Percentiles rank a stretch among this genome's conserved stretches.
These are phyloP conservation scores for Nicotiana tabacum DNA, from an alignment of 257 asterid species.

Conservation along the genomic window DNA sequence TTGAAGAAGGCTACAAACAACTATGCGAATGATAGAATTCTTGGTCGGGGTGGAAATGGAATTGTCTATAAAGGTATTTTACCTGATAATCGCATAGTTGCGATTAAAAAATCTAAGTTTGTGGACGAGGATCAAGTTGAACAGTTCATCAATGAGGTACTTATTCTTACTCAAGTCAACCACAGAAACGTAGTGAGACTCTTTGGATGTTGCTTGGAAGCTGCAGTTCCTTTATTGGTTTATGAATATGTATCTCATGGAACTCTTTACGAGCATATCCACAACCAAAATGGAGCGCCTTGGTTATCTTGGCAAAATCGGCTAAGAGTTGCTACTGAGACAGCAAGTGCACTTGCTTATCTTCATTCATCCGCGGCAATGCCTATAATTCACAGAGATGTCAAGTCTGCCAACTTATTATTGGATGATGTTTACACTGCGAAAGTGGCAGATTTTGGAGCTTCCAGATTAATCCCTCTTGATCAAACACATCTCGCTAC, in stretches of 20 bases:
- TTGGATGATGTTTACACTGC: conserved; percentile 51
- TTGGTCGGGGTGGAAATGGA: conserved; percentile 76
- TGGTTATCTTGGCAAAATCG: conserved; percentile 68
- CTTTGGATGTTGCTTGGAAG: conserved; percentile 68
- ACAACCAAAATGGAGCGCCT: conserved; percentile 16
- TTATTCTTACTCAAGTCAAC: conserved; percentile 68
- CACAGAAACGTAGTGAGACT: conserved; percentile 74
- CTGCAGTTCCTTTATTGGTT: conserved; percentile 65
- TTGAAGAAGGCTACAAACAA: conserved; percentile 49
- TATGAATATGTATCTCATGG: conserved; percentile 66
- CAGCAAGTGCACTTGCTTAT: conserved; percentile 63
- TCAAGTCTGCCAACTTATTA: conserved; percentile 68
- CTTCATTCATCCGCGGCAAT: conserved; percentile 62
- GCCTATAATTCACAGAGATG: conserved; percentile 73
- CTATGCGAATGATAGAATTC: conserved; percentile 51
- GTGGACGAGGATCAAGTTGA: conserved; percentile 61
- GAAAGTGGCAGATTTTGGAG: conserved; percentile 77
- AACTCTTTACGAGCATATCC: conserved; percentile 56
- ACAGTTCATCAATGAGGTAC: conserved; percentile 69
- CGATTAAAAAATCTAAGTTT: conserved; percentile 58
- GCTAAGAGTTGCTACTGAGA: conserved; percentile 57
- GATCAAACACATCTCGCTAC: conserved; percentile 71
- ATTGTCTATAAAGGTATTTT: conserved; percentile 65
- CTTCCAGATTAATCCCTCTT: conserved; percentile 54
- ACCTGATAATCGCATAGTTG: conserved; percentile 45